Base-by-base conservation (phyloP, 768 basidiomycete species). In the Arthromyces matolae region DNA sequence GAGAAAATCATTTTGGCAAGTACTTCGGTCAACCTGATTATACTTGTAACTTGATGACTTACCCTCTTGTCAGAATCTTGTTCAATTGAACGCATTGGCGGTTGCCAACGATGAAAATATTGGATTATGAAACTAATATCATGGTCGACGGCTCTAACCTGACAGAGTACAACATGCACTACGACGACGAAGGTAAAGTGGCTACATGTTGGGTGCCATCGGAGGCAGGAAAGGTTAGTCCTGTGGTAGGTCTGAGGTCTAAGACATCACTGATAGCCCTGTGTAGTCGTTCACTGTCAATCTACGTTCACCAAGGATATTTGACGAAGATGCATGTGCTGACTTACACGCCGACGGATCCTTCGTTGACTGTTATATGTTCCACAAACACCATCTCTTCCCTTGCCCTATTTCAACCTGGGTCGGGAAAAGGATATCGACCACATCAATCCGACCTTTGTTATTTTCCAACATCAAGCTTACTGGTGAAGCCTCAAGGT, bases 181-280 rank as follows among this genome's bases (percentile, higher is more conserved):
- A 31, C 2, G 38, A 52, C 10, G 48, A 49, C 36, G 41, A 39
- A 16, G 9, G 8, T n/a, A 51, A 38, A 23, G 43, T 33, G 4
- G 52, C 53, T 4, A 53, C 51, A 22, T 59, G 60, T 32, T 60
- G 55, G 57, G 51, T 60, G 8, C 43, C 59, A 23, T 60, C 57
- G 5, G 53, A 57, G 43, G 46, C 56, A 25, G 57, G 53, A 14
- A 59, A 60, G 53, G 59, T 58, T 20, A 20, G 48, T 31, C 25
- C 22, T 24, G 3, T 6, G 28, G 5, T 16, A 2, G 22, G 19
- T 18, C 3, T n/a, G 1, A 13, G 3, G 8, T n/a, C 38, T 25
- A 8, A 16, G 18, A 27, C 12, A 23, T 25, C 4, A 10, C 14
- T 29, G n/a, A 2, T n/a, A n/a, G 8, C 7, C 28, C 8, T 24